Evolutionary conservation across 2,329 filamentous ascomycete genomes (phyloP).

Genomic region (Aphanocladium album): DNA sequence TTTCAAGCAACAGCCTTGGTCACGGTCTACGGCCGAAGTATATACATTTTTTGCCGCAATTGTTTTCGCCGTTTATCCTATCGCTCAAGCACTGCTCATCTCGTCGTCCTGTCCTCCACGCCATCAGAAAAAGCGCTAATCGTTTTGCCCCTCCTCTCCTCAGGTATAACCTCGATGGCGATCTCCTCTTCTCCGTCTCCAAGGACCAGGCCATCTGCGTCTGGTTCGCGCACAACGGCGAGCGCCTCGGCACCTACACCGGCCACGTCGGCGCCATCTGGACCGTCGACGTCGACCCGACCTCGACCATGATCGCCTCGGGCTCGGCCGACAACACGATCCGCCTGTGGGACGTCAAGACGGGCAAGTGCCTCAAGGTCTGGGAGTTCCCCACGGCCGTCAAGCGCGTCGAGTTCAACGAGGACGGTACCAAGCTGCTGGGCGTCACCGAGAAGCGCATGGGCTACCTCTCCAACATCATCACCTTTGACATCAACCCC

Average conservation of each 20-base stretch:
- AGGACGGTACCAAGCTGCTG: slow-evolving; percentile 84
- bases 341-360: slow-evolving; percentile 92
- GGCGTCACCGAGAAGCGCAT: slow-evolving; percentile 98
- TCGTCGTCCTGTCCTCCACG: slow-evolving; percentile 13
- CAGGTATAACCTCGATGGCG: slow-evolving; percentile 90
- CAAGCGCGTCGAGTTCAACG: slow-evolving; percentile 96
- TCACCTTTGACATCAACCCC: slow-evolving; percentile 82
- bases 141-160: not conserved
- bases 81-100: slow-evolving; percentile 3
- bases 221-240: slow-evolving; percentile 97
- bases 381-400: slow-evolving; percentile 98
- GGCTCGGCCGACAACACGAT: slow-evolving; percentile 98
- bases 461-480: slow-evolving; percentile 90
- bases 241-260: slow-evolving; percentile 92
- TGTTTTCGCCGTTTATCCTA: not conserved
- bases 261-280: slow-evolving; percentile 97
- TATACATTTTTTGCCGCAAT: not conserved
- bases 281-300: slow-evolving; percentile 96
- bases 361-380: slow-evolving; percentile 86
- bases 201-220: slow-evolving; percentile 97
- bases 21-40: not conserved
- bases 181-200: slow-evolving; percentile 90
- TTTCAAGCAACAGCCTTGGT: not conserved
- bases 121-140: slow-evolving; percentile 9
- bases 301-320: slow-evolving; percentile 84